Percentiles rank a stretch among this genome's conserved stretches.
Conservation (phyloP, 2,329 filamentous ascomycete species). For the Aaosphaeria pasadenensis region DNA sequence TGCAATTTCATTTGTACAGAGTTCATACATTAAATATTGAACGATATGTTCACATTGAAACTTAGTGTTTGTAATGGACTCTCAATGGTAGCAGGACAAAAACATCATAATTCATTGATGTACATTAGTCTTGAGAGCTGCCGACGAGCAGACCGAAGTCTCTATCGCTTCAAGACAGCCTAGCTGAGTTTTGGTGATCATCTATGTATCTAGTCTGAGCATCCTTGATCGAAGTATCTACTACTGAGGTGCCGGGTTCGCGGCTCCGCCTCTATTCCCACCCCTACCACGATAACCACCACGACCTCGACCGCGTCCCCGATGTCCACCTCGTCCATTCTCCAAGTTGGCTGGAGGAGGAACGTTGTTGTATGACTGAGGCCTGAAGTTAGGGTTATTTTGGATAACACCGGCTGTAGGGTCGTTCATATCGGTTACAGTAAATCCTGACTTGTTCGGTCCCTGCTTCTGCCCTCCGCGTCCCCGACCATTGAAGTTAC, state of each 20-base stretch:
- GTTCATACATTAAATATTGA: too few species aligned
- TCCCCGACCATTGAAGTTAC: constrained; percentile 38
- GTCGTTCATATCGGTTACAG: constrained; percentile 48
- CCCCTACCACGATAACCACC: constrained; percentile 30
- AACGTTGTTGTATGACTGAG: constrained; percentile 43
- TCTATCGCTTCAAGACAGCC: too few species aligned
- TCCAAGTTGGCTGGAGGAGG: constrained; percentile 36
- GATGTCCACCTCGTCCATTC: constrained; percentile 18
- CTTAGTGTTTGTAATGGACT: too few species aligned
- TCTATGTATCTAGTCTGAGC: not conserved
- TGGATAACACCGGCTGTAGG: constrained; percentile 52
- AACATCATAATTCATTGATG: too few species aligned
- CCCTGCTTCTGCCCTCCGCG: constrained; percentile 34
- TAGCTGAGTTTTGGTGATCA: too few species aligned
- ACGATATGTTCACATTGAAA: too few species aligned
- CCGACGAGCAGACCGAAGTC: too few species aligned
- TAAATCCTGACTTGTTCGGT: constrained; percentile 44
- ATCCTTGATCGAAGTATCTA: not conserved
- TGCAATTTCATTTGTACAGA: too few species aligned
- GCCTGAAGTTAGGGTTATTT: constrained; percentile 56
- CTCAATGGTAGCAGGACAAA: too few species aligned
- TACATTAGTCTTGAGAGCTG: too few species aligned
- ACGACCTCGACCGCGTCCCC: constrained; percentile 29
- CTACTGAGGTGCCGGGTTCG: not conserved
- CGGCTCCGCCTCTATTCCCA: constrained; percentile 20